A percentile compares a stretch with the other conserved stretches of the same genome.
Conservation (phyloP, 805 yeast genomes). For the Wickerhamiella kazuoi region DNA sequence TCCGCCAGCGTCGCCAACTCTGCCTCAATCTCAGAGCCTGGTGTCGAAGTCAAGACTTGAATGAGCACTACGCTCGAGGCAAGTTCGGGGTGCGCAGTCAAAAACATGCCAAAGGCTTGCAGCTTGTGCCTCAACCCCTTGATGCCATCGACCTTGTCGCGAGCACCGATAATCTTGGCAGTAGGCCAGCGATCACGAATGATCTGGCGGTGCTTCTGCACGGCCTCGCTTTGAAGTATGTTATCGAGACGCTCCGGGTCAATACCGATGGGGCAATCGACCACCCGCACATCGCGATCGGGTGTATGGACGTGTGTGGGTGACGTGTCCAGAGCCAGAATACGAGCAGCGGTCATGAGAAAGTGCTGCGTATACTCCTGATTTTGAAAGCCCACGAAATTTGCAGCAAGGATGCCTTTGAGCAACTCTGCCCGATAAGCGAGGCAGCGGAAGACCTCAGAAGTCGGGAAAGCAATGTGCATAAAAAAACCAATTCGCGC, state of each 20-base stretch:
- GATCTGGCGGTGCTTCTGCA: slow-evolving; percentile 30
- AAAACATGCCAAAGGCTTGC: slow-evolving; percentile 66
- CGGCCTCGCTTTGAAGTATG: slow-evolving; percentile 31
- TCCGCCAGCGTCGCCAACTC: slow-evolving; percentile 65
- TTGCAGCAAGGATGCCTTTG: slow-evolving; percentile 77
- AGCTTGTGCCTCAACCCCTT: slow-evolving; percentile 81
- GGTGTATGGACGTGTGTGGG: slow-evolving; percentile 71
- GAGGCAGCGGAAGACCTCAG: slow-evolving; percentile 85
- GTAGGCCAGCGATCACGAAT: slow-evolving; percentile 65
- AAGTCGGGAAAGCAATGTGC: slow-evolving; percentile 88
- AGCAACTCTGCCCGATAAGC: slow-evolving; percentile 69
- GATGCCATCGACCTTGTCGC: slow-evolving; percentile 76
- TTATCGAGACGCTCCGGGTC: slow-evolving; percentile 29
- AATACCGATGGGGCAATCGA: slow-evolving; percentile 25
- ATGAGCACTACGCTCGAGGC: slow-evolving; percentile 55
- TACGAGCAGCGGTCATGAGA: slow-evolving; percentile 70
- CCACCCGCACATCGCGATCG: slow-evolving; percentile 21
- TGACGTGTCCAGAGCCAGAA: slow-evolving; percentile 68
- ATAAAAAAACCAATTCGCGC: slow-evolving; percentile 84
- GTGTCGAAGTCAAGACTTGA: slow-evolving; percentile 48
- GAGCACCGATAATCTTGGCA: slow-evolving; percentile 56
- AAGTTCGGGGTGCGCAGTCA: slow-evolving; percentile 53
- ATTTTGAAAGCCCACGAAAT: slow-evolving; percentile 75
- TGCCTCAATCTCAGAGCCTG: slow-evolving; percentile 41
- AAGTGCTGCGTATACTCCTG: slow-evolving; percentile 89